These are phyloP conservation scores for Monosporascus sp. DNA, from an alignment of 2,329 filamentous ascomycete genomes.

Conservation along the genomic window DNA sequence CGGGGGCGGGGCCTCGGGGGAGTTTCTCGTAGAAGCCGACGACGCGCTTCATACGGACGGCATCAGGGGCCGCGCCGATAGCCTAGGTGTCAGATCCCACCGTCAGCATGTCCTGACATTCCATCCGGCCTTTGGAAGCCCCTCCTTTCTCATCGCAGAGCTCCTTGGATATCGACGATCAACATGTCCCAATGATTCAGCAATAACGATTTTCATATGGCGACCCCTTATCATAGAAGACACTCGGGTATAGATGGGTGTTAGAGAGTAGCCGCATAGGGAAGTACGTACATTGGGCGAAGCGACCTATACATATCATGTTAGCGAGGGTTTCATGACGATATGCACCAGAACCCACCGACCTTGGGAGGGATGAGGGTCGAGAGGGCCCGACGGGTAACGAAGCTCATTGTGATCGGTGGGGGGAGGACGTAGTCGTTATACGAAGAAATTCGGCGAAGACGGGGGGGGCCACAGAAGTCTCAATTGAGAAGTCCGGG, in stretches of 20 bases:
- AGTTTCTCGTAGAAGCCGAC: conserved; percentile 99
- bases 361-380: conserved; percentile 99
- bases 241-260: conserved; percentile 1
- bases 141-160: background rate
- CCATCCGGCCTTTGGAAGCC: background rate
- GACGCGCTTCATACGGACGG: conserved; percentile 94
- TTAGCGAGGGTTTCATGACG: conserved; percentile 6
- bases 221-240: background rate
- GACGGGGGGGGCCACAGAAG: conserved; percentile 25
- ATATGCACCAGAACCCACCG: conserved; percentile 6
- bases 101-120: conserved; percentile 29
- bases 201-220: no score
- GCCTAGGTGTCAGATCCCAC: conserved; percentile 52
- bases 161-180: no score
- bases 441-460: conserved; percentile 17
- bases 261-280: background rate
- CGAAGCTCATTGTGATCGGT: conserved; percentile 78
- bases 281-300: conserved; percentile 69
- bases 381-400: conserved; percentile 85
- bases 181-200: no score
- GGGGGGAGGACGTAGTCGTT: conserved; percentile 13
- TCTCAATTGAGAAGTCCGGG: conserved; percentile 22
- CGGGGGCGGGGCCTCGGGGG: conserved; percentile 83
- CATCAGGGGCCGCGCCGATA: conserved; percentile 91
- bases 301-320: conserved; percentile 58